phyloP scores from a whole-genome alignment of 2,329 filamentous ascomycete species.

The Trichoderma atroviride region DNA sequence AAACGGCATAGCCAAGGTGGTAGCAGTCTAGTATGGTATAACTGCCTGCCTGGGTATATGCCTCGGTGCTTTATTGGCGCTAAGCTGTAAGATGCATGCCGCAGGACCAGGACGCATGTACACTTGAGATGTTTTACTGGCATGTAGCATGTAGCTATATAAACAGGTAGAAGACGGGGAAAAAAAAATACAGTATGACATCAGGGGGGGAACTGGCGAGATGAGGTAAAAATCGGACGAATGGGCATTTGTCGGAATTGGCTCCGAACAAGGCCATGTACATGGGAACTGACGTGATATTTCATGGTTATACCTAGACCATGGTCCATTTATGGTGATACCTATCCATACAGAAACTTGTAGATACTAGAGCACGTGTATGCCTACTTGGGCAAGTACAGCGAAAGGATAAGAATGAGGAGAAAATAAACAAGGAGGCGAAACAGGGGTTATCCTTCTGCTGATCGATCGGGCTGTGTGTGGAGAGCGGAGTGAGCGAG shows the following conservation, averaged over 20 bases:
- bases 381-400: neutral
- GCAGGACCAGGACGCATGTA: neutral
- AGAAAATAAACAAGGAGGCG: neutral
- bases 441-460: neutral
- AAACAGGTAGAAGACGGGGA: neutral
- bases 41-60: neutral
- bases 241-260: neutral
- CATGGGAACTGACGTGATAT: neutral
- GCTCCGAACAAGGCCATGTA: neutral
- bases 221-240: neutral
- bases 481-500: neutral
- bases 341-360: neutral
- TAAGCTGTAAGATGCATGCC: neutral
- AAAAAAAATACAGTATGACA: neutral
- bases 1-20: neutral
- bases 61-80: neutral
- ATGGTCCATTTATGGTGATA: neutral
- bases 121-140: neutral
- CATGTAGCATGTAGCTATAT: neutral
- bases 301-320: neutral
- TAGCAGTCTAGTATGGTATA: neutral
- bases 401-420: neutral
- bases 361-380: neutral
- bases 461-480: conserved; percentile 5
- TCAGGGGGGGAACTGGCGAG: neutral